These are phyloP conservation scores for Microcyclospora pomicola DNA, from an alignment of 2,329 filamentous ascomycete genomes.

Conservation along the genomic window DNA sequence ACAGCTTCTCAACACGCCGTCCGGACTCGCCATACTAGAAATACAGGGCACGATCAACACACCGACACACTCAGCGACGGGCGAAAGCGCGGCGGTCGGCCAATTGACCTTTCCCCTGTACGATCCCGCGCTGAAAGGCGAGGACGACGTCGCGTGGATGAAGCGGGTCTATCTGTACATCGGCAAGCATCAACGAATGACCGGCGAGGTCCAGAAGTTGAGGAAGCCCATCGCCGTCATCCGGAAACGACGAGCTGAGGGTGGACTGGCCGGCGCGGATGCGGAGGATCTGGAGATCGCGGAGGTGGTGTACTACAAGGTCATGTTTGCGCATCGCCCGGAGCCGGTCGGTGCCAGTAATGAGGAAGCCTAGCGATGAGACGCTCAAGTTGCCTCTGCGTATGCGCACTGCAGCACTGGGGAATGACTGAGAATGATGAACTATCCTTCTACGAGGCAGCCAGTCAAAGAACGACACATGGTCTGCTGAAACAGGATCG, in stretches of 20 bases:
- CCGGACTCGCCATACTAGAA: conserved; percentile 78
- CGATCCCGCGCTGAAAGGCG: conserved; percentile 32
- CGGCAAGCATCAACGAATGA: conserved; percentile 75
- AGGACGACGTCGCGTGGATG: conserved; percentile 58
- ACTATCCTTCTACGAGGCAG: too few relatives aligned
- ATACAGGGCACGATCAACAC: conserved; percentile 82
- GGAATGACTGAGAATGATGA: too few relatives aligned
- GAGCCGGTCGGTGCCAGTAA: conserved; percentile 52
- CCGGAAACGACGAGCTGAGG: conserved; percentile 35
- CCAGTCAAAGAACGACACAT: too few relatives aligned
- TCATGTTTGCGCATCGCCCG: conserved; percentile 70
- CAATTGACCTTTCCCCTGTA: conserved; percentile 67
- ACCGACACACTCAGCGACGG: conserved; percentile 11
- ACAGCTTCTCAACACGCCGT: conserved; percentile 71
- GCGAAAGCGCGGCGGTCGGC: conserved; percentile 39
- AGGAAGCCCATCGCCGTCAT: conserved; percentile 68
- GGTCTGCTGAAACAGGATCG: too few relatives aligned
- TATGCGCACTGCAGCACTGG: too few relatives aligned
- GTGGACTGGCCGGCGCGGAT: conserved; percentile 20
- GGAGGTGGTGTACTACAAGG: conserved; percentile 75
- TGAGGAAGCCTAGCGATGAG: too few relatives aligned
- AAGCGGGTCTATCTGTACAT: conserved; percentile 79
- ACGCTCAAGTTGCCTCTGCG: too few relatives aligned
- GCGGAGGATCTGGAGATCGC: conserved; percentile 59
- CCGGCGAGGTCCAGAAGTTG: conserved; percentile 80